Conservation (phyloP, 208 protist species). For the Leishmania martiniquensis region DNA sequence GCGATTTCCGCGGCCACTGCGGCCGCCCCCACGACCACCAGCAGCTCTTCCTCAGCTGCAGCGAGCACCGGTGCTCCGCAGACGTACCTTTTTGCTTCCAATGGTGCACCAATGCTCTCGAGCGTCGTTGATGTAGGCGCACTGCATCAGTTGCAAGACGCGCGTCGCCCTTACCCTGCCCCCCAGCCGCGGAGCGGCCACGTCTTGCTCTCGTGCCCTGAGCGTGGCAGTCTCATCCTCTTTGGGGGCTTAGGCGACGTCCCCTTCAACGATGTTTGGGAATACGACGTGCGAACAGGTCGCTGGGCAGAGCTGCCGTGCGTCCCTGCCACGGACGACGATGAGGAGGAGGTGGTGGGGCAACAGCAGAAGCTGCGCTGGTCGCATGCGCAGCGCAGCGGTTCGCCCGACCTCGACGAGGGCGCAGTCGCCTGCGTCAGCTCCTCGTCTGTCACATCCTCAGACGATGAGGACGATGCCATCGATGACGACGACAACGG, state of each 20-base stretch:
- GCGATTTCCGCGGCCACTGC: background rate
- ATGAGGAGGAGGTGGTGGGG: background rate
- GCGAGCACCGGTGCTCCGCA: background rate
- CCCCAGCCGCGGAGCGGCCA: conserved; percentile 59
- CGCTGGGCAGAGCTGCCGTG: conserved; percentile 50
- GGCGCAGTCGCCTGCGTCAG: background rate
- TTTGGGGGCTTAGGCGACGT: conserved; percentile 51
- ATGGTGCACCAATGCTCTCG: conserved; percentile 14
- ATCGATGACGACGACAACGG: background rate
- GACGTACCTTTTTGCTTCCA: conserved; percentile 16
- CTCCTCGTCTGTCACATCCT: background rate
- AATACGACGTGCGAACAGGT: conserved; percentile 39
- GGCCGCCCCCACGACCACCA: background rate
- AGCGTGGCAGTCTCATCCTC: conserved; percentile 46
- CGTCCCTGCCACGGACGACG: background rate
- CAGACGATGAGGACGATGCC: background rate
- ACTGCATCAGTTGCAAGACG: conserved; percentile 26
- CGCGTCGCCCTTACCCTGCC: conserved; percentile 23
- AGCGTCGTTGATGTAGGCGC: conserved; percentile 12
- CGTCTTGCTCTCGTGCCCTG: conserved; percentile 41
- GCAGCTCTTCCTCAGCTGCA: background rate
- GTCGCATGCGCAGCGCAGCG: background rate
- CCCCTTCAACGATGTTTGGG: conserved; percentile 67
- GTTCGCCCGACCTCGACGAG: background rate
- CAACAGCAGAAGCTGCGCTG: background rate